These are phyloP conservation scores for Lumnitzera littorea DNA, from an alignment of 345 rosid species.

Conservation along the genomic window DNA sequence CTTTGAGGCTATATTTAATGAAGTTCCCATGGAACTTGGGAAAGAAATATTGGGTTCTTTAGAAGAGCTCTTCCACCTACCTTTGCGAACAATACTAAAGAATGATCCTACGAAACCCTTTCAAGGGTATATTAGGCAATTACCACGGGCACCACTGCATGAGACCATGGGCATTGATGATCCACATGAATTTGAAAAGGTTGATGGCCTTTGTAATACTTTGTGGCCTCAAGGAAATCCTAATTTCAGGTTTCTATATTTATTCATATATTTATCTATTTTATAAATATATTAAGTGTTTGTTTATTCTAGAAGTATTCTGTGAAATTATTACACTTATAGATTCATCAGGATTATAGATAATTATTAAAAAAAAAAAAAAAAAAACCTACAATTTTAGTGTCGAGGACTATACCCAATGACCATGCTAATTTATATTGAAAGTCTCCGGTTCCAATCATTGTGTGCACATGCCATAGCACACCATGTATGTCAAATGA, in stretches of 20 bases:
- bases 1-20: conserved; percentile 49
- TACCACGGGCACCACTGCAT: conserved; percentile 40
- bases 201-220: conserved; percentile 20
- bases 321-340: no score
- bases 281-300: no score
- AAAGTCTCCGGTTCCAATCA: no score
- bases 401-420: no score
- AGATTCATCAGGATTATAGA: no score
- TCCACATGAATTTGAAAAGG: conserved; percentile 21
- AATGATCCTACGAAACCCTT: conserved; percentile 41
- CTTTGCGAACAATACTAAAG: conserved; percentile 35
- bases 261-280: no score
- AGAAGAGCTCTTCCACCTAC: conserved; percentile 49
- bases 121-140: conserved; percentile 50
- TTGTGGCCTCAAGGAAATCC: conserved; percentile 54
- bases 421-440: no score
- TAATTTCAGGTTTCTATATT: conserved; percentile 33
- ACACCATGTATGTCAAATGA: no score
- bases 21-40: conserved; percentile 24
- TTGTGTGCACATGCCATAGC: no score
- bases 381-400: no score
- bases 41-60: conserved; percentile 19
- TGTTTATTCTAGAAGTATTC: no score
- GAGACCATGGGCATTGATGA: conserved; percentile 65
- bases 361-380: no score